Base-by-base conservation (phyloP, 306 rosid species). In the Dalbergia cochinchinensis region DNA sequence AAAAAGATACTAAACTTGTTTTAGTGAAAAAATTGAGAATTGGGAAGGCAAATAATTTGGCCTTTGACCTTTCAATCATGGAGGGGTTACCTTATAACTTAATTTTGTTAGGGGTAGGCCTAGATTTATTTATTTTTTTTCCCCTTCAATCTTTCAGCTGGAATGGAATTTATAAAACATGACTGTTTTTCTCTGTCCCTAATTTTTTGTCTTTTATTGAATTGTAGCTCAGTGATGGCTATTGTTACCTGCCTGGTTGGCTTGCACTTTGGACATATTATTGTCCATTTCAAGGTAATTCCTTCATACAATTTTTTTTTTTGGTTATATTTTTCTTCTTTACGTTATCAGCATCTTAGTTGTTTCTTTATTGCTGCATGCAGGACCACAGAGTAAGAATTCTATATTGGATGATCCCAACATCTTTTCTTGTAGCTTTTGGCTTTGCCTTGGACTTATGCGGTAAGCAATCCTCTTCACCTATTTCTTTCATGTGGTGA, bases 221-320 rank as follows among this genome's bases (percentile, higher is more conserved):
- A 34, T 72, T 77, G 64, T 62, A 94, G 99, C 73, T 86, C 99
- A 22, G 86, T 91, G 87, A 91, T 96, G 99, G 98, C 98, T 8
- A 61, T 96, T 59, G 93, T 91, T 73, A 93, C 99, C 74, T 96
- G 98, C 91, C 89, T 96, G 84, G 33, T 96, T 80, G 99, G 99
- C 71, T 78, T 96, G 90, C 98, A 96, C 74, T 93, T 73, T 3
- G 99, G 99, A 16, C 99, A 93, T 74, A 88, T 96, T 42, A 90
- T 96, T 77, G 85, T 91, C 78, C 99, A 96, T 79, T 93, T 90
- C 45, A 88, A 91, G 93, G 97, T 93, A 73, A 87, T 13, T 35
- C 45, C 41, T 37, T 37, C 5, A 11, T 9, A 33, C 16, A 39
- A n/a, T n/a, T n/a, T n/a, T 4, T 16, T 50, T 72, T 39, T 8